These are phyloP conservation scores for Porcisia hertigi DNA, from an alignment of 208 protist species.

Conservation along the genomic window DNA sequence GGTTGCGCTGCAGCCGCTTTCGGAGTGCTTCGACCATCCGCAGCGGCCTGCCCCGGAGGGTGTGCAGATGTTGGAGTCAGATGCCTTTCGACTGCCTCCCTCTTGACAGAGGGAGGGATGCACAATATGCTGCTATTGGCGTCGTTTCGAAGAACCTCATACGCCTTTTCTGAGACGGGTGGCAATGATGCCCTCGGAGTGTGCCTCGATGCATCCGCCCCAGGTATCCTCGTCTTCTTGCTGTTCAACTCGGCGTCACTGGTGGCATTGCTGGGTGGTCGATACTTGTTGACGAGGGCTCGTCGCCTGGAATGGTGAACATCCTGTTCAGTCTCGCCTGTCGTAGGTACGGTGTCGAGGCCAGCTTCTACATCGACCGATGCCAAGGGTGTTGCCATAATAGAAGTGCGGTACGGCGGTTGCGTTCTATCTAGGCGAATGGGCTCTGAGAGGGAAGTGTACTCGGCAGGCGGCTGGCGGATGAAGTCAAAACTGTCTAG, in stretches of 20 bases:
- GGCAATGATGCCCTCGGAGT: background rate
- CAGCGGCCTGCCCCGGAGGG: background rate
- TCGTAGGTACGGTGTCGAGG: background rate
- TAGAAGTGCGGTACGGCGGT: background rate
- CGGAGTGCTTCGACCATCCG: background rate
- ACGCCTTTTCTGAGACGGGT: background rate
- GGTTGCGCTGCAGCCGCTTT: background rate
- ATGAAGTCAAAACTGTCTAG: background rate
- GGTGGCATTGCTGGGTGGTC: background rate
- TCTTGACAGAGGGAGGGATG: background rate
- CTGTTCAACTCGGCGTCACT: background rate
- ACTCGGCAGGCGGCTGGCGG: background rate
- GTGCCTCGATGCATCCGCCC: background rate
- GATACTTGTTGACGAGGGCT: background rate
- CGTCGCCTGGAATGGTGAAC: background rate
- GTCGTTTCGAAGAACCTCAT: background rate
- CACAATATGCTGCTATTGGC: background rate
- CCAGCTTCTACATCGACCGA: conserved; percentile 1
- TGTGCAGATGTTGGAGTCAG: background rate
- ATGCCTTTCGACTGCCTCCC: background rate
- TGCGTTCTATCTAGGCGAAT: background rate
- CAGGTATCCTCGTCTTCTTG: background rate
- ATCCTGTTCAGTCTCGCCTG: conserved; percentile 2
- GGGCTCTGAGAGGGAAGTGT: background rate
- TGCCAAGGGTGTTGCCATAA: background rate